Base-by-base conservation (phyloP, 225 moss, liverwort and hornwort species). In the Ulota crispa region DNA sequence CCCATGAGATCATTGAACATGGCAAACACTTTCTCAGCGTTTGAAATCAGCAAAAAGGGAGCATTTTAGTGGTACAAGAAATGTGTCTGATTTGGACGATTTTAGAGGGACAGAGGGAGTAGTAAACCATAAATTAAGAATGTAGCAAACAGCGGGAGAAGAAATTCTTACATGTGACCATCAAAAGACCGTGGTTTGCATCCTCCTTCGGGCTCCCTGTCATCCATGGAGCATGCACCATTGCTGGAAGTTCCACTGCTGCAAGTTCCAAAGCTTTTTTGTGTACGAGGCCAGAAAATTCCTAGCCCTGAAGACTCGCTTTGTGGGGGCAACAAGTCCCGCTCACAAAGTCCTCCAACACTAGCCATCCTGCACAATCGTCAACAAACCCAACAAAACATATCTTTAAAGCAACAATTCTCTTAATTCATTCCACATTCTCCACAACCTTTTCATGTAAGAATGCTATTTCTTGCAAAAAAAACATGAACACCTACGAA, bases 291-390 rank as follows among this genome's bases (percentile, higher is more conserved):
- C 86, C 90, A 88, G 65, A 87, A 87, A 32, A 87, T 42, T 52
- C 91, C 89, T 14, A 89, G 77, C 39, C 87, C 91, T 4, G 91
- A 85, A 20, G 81, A 10, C 85, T 91, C 91, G 76, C 76, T 85
- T 13, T 87, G 88, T n/a, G 87, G 89, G 30, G 89, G 91, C 64
- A 85, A 50, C 72, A 91, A 80, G 68, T 91, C 91, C 79, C 91
- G 86, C 83, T 91, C 91, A 68, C 91, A 87, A 0, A 91, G 70
- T 39, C 91, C 88, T 72, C 91, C 91, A 3, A 91, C 81, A 81
- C 91, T 91, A 42, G 91, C 91, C 91, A 91, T 91, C 70, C 81
- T 85, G 79, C 67, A 85, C 47, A 84, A 70, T 9, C 59, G 31
- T 52, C 83, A 76, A 70, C 4, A 63, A 77, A 52, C 9, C 39